These are phyloP conservation scores for Fraxinus sp. DNA, from an alignment of 305 asterid species.

Conservation along the genomic window DNA sequence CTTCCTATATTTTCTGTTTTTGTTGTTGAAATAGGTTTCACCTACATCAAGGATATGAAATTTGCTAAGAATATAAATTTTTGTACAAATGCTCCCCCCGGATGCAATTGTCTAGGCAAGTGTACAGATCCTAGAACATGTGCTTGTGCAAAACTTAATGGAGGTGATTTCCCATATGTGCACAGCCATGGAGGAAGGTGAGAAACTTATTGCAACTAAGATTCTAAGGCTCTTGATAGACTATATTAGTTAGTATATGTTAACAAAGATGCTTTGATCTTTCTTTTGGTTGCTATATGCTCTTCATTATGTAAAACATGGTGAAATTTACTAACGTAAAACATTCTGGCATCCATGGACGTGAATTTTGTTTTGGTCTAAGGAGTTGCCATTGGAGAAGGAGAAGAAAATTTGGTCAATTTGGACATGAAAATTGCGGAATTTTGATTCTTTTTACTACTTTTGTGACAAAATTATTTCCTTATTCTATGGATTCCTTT, in stretches of 20 bases:
- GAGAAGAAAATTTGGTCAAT: not conserved
- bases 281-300: not conserved
- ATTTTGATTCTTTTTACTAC: not conserved
- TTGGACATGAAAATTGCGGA: not conserved
- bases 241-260: not conserved
- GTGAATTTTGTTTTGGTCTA: not conserved
- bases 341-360: not conserved
- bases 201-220: conserved; percentile 7
- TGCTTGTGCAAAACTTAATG: conserved; percentile 82
- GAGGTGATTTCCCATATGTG: conserved; percentile 82
- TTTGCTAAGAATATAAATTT: conserved; percentile 42
- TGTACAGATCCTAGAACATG: conserved; percentile 65
- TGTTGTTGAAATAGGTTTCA: conserved; percentile 44
- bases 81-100: conserved; percentile 48
- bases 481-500: not conserved
- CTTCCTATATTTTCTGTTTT: not conserved
- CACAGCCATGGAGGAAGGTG: conserved; percentile 73
- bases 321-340: not conserved
- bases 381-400: not conserved
- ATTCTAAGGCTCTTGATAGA: not conserved
- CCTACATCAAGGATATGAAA: conserved; percentile 51
- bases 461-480: not conserved
- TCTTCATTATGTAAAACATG: not conserved
- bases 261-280: not conserved
- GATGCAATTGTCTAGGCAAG: conserved; percentile 61